Base-by-base conservation (phyloP, 1,284 basidiomycete genomes). In the Boletellus deceptivus region DNA sequence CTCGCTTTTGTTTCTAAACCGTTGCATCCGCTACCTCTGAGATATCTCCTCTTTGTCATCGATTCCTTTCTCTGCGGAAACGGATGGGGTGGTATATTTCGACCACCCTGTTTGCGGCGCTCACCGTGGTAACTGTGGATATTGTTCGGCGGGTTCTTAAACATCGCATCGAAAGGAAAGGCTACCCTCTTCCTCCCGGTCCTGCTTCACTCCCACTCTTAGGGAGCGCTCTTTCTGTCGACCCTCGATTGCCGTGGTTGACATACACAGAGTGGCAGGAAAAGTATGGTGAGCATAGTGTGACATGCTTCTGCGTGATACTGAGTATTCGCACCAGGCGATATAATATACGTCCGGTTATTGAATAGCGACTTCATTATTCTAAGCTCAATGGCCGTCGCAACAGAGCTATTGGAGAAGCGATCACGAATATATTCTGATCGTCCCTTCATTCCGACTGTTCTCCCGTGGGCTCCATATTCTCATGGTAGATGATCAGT, bases 341-440 rank as follows among this genome's bases (percentile, higher is more conserved):
- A 39, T 39, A 39, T 39, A 20, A 25, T 39, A 20, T 39, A 39
- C 8, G n/a, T 35, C n/a, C 14, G 34, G 16, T 35, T 35, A 17
- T 6, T 35, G 34, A 17, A 35, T 17, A 35, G 13, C 14, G 38
- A 39, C 22, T 14, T 16, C 14, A 24, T 39, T 14, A 13, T 39
- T n/a, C 16, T 39, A 22, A 39, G 14, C 22, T 39, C 38, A 1
- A 20, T 6, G 14, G 5, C 38, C 14, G 45, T 29, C 11, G 50
- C 50, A 3, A 40, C 36, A 4, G 49, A 47, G n/a, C 4, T 51
- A 17, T 35, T 43, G 3, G 52, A 51, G 16, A 53, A 46, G 18
- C 45, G 46, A 11, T 52, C 53, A 9, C 22, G 14, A 10, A 52
- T 47, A 20, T 45, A 54, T 17, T 48, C 53, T 20, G 48, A 51